These are phyloP conservation scores for Hypoxylon sp. DNA, from an alignment of 2,329 filamentous ascomycete species.

Conservation along the genomic window DNA sequence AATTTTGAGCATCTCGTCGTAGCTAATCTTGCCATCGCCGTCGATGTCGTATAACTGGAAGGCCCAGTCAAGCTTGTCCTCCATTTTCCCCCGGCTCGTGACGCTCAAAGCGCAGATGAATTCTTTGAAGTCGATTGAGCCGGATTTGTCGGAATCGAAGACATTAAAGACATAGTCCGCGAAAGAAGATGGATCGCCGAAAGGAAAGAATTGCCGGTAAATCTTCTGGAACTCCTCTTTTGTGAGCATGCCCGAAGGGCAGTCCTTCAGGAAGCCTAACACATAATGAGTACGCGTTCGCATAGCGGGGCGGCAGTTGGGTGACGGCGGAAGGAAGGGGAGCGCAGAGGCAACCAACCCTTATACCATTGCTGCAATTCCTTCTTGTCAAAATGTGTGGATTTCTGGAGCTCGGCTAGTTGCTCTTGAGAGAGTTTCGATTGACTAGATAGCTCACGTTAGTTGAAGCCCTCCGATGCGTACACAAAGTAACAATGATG, in stretches of 20 bases:
- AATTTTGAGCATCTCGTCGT: constrained; percentile 98
- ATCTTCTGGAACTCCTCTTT: constrained; percentile 99
- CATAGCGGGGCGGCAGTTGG: constrained; percentile 18
- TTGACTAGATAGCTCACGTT: constrained; percentile 74
- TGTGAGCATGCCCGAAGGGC: constrained; percentile 94
- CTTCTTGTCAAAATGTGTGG: constrained; percentile 99
- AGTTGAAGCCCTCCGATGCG: constrained; percentile 14
- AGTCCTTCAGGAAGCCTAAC: constrained; percentile 96
- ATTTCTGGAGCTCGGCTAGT: constrained; percentile 94
- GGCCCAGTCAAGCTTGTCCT: constrained; percentile 99
- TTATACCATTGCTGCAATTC: constrained; percentile 99
- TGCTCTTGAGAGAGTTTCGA: constrained; percentile 98
- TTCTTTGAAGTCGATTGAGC: constrained; percentile 99
- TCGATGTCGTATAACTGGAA: constrained; percentile 99
- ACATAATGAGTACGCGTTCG: constrained; percentile 28
- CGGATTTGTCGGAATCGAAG: constrained; percentile 97
- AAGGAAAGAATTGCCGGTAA: constrained; percentile 99
- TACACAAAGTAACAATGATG: constrained; percentile 17
- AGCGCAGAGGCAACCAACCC: constrained; percentile 70
- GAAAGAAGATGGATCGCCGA: constrained; percentile 96
- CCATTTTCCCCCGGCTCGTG: constrained; percentile 97
- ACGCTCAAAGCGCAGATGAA: constrained; percentile 99
- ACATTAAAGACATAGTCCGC: constrained; percentile 99
- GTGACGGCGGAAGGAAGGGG: constrained; percentile 5
- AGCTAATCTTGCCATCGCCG: constrained; percentile 98